phyloP scores from a whole-genome alignment of 1,284 basidiomycete genomes.

The Ustilago trichophora region DNA sequence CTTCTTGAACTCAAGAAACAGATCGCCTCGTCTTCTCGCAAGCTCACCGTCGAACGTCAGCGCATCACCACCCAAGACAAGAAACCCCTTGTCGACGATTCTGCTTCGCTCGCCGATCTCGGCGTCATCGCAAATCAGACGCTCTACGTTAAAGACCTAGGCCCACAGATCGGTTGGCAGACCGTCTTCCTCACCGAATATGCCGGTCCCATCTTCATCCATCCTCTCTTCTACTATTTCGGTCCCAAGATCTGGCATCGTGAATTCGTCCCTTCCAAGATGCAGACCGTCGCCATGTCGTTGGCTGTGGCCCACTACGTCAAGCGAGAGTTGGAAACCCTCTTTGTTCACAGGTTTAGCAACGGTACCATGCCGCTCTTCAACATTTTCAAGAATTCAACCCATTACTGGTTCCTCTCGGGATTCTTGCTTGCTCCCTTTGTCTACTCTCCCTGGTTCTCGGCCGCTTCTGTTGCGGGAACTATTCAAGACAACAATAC shows the following conservation, averaged over 20 bases:
- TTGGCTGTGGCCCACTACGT: conserved; percentile 86
- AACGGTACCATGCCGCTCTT: conserved; percentile 89
- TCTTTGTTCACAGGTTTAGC: conserved; percentile 84
- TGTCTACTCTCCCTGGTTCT: conserved; percentile 69
- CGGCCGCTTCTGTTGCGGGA: conserved; percentile 76
- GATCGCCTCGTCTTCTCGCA: conserved; percentile 37
- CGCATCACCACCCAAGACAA: conserved; percentile 61
- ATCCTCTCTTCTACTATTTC: conserved; percentile 84
- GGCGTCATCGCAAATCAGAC: conserved; percentile 40
- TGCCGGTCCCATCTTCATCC: conserved; percentile 86
- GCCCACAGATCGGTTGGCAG: conserved; percentile 63
- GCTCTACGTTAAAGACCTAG: conserved; percentile 63
- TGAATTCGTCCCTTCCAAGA: conserved; percentile 75
- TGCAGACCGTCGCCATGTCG: conserved; percentile 84
- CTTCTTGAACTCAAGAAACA: conserved; percentile 54
- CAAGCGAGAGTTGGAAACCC: conserved; percentile 92
- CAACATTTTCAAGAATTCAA: conserved; percentile 84
- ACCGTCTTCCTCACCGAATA: conserved; percentile 66
- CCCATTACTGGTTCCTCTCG: conserved; percentile 74
- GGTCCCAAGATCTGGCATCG: conserved; percentile 75
- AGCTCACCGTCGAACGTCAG: conserved; percentile 54
- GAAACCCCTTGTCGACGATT: conserved; percentile 55
- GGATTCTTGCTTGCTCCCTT: conserved; percentile 68
- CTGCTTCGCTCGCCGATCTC: conserved; percentile 42
- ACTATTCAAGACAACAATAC: conserved; percentile 75